Percentiles rank a stretch among this genome's conserved stretches.
Evolutionary conservation across 1,284 basidiomycete genomes (phyloP).

Genomic region (Neotropicomus parvogracilis): DNA sequence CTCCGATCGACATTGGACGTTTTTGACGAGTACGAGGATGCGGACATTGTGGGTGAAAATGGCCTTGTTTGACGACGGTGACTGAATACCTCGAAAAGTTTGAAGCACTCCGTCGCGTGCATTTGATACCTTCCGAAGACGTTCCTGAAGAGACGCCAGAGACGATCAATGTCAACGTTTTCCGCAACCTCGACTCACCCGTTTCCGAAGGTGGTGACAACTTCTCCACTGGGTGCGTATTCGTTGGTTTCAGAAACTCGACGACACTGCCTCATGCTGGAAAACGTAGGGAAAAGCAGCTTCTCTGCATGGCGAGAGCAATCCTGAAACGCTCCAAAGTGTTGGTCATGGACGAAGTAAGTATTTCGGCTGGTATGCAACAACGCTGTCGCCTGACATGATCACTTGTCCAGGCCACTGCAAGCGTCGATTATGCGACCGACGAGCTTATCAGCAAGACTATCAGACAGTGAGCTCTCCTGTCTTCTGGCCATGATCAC

Average conservation of each 20-base stretch:
- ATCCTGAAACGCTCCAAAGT: constrained; percentile 56
- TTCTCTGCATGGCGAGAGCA: constrained; percentile 65
- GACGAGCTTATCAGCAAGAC: constrained; percentile 59
- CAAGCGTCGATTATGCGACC: constrained; percentile 61
- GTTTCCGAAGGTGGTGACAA: constrained; percentile 93
- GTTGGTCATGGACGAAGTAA: constrained; percentile 57
- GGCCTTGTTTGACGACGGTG: neutral
- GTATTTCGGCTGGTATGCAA: constrained; percentile 3
- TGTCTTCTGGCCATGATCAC: neutral
- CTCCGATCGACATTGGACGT: constrained; percentile 88
- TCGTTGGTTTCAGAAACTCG: neutral
- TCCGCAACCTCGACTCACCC: constrained; percentile 79
- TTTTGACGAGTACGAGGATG: constrained; percentile 84
- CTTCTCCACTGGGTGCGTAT: constrained; percentile 77
- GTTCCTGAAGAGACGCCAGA: constrained; percentile 40
- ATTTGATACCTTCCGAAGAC: constrained; percentile 69
- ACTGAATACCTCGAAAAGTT: constrained; percentile 46
- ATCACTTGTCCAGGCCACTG: constrained; percentile 20
- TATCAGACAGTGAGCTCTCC: constrained; percentile 48
- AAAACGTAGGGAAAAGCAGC: constrained; percentile 49
- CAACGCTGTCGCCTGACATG: neutral
- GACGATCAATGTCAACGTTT: constrained; percentile 75
- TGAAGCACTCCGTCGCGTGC: constrained; percentile 84
- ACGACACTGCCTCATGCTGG: constrained; percentile 1
- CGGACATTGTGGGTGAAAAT: constrained; percentile 67